Base-by-base conservation (phyloP, 73 alveolate species). In the Loxodes magnus region DNA sequence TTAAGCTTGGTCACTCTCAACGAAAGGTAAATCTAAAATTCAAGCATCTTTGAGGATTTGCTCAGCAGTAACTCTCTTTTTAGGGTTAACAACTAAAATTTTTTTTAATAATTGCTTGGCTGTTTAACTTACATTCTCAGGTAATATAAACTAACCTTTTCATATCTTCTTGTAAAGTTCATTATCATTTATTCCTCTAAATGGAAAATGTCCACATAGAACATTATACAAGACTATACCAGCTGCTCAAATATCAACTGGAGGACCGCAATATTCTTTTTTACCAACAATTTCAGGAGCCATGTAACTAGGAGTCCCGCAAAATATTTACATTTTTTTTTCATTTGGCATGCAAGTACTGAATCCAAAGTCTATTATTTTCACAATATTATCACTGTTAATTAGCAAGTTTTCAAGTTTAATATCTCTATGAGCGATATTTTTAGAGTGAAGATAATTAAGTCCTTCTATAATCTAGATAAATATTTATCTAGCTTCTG, bases 301-400 rank as follows among this genome's bases (percentile, higher is more conserved):
- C 98, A 88, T 88, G 56, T 88, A 88, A 15, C 87, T 64, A 4
- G 95, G 92, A 20, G 98, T 88, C 6, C 98, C 98, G 54, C 79
- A 65, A 51, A 65, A 65, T 35, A 65, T 23, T 21, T 55, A 42
- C 16, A 65, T 38, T 31, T 65, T 65, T 65, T 57, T 36, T n/a
- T 65, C 79, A 36, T 65, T 58, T 1, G 79, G 65, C 2, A 60
- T 36, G 17, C 60, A 6, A 2, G 70, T 65, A 5, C 73, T 42
- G 38, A 65, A 65, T 24, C 79, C 79, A 58, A 65, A 65, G 26
- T 65, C 79, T 20, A 65, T 65, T 0, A 65, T 6, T 37, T 65
- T 65, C 22, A 65, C 62, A 25, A 42, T 60, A 24, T 55, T 19
- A 0, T 65, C 79, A 27, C 56, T 64, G 35, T 41, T 62, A 69